Conservation (phyloP, 805 yeast species). For the Metschnikowia koreensis region DNA sequence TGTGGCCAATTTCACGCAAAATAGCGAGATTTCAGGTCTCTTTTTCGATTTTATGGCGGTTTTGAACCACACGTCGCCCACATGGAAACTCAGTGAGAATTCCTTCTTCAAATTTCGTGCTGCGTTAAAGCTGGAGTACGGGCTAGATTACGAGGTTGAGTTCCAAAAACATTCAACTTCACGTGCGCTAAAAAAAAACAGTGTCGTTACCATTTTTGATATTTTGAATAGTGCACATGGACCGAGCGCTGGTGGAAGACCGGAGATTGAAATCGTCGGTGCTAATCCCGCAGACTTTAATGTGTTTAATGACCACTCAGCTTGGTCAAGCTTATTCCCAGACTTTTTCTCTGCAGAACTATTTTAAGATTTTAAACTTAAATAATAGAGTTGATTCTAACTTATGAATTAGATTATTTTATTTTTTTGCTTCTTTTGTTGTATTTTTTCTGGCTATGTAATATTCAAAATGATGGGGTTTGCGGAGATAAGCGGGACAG, state of each 20-base stretch:
- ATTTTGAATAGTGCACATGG: not conserved
- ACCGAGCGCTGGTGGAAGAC: not conserved
- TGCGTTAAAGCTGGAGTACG: constrained; percentile 6
- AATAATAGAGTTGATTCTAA: too few relatives aligned
- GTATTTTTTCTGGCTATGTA: too few relatives aligned
- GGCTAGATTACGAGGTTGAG: constrained; percentile 7
- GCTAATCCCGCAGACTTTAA: not conserved
- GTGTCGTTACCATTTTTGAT: not conserved
- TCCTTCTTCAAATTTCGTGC: constrained; percentile 9
- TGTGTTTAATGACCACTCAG: constrained; percentile 8
- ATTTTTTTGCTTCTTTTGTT: too few relatives aligned
- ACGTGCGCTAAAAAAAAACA: not conserved
- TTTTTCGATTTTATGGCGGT: constrained; percentile 16
- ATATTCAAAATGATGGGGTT: too few relatives aligned
- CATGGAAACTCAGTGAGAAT: constrained; percentile 14
- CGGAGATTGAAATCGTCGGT: not conserved
- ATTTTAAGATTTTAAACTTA: not conserved
- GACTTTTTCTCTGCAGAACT: constrained; percentile 4
- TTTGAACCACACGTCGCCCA: constrained; percentile 5
- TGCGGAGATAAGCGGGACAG: too few relatives aligned
- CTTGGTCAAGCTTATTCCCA: constrained; percentile 13
- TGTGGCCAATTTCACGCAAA: not conserved
- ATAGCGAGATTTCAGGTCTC: not conserved
- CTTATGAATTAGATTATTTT: too few relatives aligned
- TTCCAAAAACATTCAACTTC: not conserved